Base-by-base conservation (phyloP, 192 early-diverging fungal genomes). In the Coemansia javaensis region DNA sequence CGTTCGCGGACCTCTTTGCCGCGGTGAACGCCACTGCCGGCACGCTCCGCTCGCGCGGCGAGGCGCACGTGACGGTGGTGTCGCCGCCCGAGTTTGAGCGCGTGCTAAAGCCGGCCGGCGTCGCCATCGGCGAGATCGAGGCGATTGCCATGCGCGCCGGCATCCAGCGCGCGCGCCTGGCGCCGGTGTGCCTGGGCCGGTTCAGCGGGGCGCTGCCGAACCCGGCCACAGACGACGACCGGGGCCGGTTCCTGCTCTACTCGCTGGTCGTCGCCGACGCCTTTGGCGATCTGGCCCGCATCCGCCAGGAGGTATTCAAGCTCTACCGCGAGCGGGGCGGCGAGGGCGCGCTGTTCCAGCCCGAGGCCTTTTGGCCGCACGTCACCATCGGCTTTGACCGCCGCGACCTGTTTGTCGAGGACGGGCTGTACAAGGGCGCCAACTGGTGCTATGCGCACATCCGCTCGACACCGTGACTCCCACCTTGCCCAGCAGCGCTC, bases 51-150 rank as follows among this genome's bases (percentile, higher is more conserved):
- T 47, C 58, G 31, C 77, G 78, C 31, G 84, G 83, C 21, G 87
- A 89, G 39, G 66, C 87, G 16, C 87, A 89, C 36, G 47, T 89
- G 39, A 89, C 87, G 7, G 76, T 87, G 11, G 63, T 89, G 28
- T 59, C 69, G 8, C 87, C 87, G 8, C 79, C 87, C 6, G 87
- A 89, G 53, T 85, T 73, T 39, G 60, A 77, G 53, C 48, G 33
- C 9, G 66, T 77, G 9, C 56, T 84, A 4, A 66, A 75, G 45
- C 70, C 75, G 20, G 79, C 61, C 7, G 77, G 79, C 42, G 54
- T 89, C 10, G 85, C 84, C 16, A 84, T 85, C 7, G 44, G 77
- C 15, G 82, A 87, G 25, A 60, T 89, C 42, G 78, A 87, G 48
- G 56, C 14, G 7, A 60, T 87, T 22, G 87, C 82, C 13, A 21